Evolutionary conservation across 371 early-diverging fungal species (phyloP).

Genomic region (Saksenaea vasiformis): DNA sequence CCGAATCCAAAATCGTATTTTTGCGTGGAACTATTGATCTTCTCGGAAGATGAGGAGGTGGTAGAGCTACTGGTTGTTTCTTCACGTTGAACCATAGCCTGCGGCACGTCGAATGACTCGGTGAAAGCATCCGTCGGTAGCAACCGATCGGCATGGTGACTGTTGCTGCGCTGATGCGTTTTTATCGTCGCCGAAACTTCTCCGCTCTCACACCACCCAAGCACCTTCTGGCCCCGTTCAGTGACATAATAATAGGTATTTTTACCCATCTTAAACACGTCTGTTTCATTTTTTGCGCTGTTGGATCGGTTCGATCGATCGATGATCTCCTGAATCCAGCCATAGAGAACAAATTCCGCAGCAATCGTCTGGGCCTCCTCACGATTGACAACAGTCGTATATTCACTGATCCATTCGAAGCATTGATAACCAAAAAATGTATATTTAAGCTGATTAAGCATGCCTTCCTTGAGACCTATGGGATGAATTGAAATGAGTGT

Average conservation of each 20-base stretch:
- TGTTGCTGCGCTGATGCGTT: neutral
- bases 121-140: slow-evolving; percentile 11
- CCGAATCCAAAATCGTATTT: slow-evolving; percentile 17
- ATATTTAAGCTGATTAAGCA: slow-evolving; percentile 21
- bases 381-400: slow-evolving; percentile 58
- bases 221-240: slow-evolving; percentile 46
- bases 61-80: neutral
- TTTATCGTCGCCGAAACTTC: neutral
- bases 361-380: slow-evolving; percentile 62
- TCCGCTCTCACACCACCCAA: slow-evolving; percentile 49
- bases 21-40: neutral
- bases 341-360: slow-evolving; percentile 54
- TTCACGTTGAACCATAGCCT: neutral
- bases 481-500: slow-evolving; percentile 10
- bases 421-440: slow-evolving; percentile 45
- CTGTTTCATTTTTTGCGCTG: slow-evolving; percentile 18
- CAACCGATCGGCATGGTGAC: slow-evolving; percentile 9
- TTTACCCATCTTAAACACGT: slow-evolving; percentile 41
- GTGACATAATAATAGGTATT: slow-evolving; percentile 62
- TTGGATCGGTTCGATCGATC: slow-evolving; percentile 42
- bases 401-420: slow-evolving; percentile 65
- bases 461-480: slow-evolving; percentile 24
- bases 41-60: slow-evolving; percentile 9
- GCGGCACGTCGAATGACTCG: neutral
- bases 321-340: slow-evolving; percentile 56